A percentile compares a stretch with the other conserved stretches of the same genome.
phyloP scores from a whole-genome alignment of 2,329 filamentous ascomycete species.

The Chalara sp. region DNA sequence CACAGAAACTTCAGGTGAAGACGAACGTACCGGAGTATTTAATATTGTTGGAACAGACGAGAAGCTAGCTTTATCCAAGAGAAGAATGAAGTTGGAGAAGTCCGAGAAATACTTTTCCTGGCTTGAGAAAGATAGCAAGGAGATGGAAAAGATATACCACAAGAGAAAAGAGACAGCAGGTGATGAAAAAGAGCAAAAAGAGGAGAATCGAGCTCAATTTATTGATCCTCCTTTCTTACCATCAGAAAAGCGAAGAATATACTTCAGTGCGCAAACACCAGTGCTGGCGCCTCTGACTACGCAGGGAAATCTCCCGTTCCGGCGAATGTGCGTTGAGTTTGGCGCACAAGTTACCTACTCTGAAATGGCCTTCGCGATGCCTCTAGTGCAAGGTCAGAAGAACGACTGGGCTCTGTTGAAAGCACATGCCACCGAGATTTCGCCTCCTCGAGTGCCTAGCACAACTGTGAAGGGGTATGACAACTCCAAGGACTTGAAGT shows the following conservation, averaged over 20 bases:
- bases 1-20: slow-evolving; percentile 28
- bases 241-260: slow-evolving; percentile 88
- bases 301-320: slow-evolving; percentile 92
- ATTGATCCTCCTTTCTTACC: slow-evolving; percentile 81
- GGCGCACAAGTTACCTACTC: slow-evolving; percentile 94
- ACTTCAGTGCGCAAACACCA: slow-evolving; percentile 91
- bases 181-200: slow-evolving; percentile 29
- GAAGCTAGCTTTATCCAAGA: slow-evolving; percentile 71
- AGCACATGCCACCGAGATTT: slow-evolving; percentile 76
- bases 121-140: slow-evolving; percentile 60
- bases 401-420: slow-evolving; percentile 94
- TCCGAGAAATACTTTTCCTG: slow-evolving; percentile 73
- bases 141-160: slow-evolving; percentile 41
- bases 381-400: slow-evolving; percentile 82
- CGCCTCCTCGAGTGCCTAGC: slow-evolving; percentile 54
- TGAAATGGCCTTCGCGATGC: slow-evolving; percentile 93
- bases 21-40: slow-evolving; percentile 56
- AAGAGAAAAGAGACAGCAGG: slow-evolving; percentile 31
- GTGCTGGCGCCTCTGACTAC: slow-evolving; percentile 92
- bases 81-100: slow-evolving; percentile 62
- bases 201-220: slow-evolving; percentile 74
- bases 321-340: slow-evolving; percentile 79
- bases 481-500: slow-evolving; percentile 74
- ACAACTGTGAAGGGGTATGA: slow-evolving; percentile 70
- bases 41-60: slow-evolving; percentile 65